Conservation (phyloP, 345 rosid species). For the Eucalyptus fibrosa region DNA sequence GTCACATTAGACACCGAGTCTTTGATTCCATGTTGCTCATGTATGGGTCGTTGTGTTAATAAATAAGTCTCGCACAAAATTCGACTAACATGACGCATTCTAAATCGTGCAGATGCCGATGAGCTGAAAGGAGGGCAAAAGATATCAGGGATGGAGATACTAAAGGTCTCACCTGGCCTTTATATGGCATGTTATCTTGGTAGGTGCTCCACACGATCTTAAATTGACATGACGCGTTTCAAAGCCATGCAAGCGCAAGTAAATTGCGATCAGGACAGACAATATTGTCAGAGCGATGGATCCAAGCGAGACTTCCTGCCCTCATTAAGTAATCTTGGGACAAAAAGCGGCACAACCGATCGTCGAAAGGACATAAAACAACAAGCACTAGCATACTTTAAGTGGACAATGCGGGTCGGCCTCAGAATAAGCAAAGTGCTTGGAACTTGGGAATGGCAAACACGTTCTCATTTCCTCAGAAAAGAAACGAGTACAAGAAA, state of each 20-base stretch:
- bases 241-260: background rate
- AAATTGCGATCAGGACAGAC: background rate
- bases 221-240: background rate
- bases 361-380: background rate
- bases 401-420: background rate
- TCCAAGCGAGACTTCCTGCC: background rate
- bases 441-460: background rate
- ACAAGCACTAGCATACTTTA: background rate
- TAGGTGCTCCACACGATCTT: background rate
- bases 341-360: background rate
- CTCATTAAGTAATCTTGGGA: background rate
- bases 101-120: background rate
- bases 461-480: background rate
- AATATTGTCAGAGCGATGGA: background rate
- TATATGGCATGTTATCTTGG: background rate
- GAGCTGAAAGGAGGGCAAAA: background rate
- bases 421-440: background rate
- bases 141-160: background rate
- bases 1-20: background rate
- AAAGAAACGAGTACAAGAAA: background rate
- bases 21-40: background rate
- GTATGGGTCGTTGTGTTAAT: background rate
- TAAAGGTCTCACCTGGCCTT: background rate
- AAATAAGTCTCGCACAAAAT: background rate
- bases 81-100: background rate